Conservation (phyloP, 2,329 filamentous ascomycete genomes). For the Pestalotiopsis sp. region DNA sequence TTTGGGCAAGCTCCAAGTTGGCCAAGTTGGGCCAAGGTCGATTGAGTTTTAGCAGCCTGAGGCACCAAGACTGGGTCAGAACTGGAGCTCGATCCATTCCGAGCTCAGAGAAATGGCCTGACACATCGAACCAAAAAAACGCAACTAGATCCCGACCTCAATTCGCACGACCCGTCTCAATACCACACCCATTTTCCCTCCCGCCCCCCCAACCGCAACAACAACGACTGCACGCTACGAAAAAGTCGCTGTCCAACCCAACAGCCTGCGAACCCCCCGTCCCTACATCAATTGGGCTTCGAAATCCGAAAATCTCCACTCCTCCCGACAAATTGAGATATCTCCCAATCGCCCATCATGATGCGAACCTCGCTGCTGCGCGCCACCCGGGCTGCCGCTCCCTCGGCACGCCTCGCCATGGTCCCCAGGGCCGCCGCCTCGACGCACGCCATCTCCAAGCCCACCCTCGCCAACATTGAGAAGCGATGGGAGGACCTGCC, state of each 20-base stretch:
- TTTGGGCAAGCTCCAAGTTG: background rate
- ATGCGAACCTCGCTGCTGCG: constrained; percentile 60
- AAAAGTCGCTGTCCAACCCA: constrained; percentile 1
- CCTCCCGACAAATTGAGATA: constrained; percentile 19
- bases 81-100: constrained; percentile 13
- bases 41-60: background rate
- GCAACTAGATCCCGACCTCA: constrained; percentile 10
- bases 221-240: constrained; percentile 5
- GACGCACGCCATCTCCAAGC: constrained; percentile 95
- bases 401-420: constrained; percentile 37
- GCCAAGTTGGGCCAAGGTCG: background rate
- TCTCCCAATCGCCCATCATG: constrained; percentile 40
- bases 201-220: constrained; percentile 7
- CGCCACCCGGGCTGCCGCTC: constrained; percentile 40
- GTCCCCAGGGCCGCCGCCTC: constrained; percentile 59
- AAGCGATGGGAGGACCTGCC: constrained; percentile 99
- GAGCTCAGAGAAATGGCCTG: constrained; percentile 14
- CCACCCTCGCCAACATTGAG: constrained; percentile 96
- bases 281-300: constrained; percentile 23
- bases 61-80: constrained; percentile 3
- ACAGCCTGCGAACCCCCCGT: constrained; percentile 13
- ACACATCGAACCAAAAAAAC: constrained; percentile 16
- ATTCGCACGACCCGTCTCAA: background rate
- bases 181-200: constrained; percentile 14
- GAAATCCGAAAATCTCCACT: constrained; percentile 22